Conservation (phyloP, 306 rosid species). For the Quillaja saponaria region DNA sequence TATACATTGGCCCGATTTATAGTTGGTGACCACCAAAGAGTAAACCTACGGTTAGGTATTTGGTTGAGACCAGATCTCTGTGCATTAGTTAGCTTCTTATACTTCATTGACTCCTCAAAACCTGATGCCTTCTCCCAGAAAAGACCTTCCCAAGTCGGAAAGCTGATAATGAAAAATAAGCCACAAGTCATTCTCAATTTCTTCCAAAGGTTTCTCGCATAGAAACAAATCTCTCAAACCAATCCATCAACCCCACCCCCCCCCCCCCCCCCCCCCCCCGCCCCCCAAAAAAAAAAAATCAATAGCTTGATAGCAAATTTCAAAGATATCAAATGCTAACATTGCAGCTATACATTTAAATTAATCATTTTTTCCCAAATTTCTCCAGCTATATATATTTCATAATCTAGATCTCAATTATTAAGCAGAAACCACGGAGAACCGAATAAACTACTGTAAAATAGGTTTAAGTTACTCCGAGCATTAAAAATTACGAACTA, state of each 20-base stretch:
- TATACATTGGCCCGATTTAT: constrained; percentile 97
- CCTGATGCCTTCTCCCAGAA: constrained; percentile 99
- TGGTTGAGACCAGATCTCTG: constrained; percentile 99
- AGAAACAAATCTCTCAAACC: too few species aligned
- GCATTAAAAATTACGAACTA: too few species aligned
- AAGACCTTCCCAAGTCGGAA: constrained; percentile 99
- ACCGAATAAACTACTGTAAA: too few species aligned
- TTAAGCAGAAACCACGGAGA: constrained; percentile 1
- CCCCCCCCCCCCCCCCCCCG: too few species aligned
- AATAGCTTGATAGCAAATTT: background rate
- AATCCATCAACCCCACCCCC: too few species aligned
- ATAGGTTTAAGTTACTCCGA: too few species aligned
- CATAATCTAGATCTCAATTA: background rate
- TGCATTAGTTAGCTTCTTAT: constrained; percentile 96
- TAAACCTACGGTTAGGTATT: constrained; percentile 97
- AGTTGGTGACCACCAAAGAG: constrained; percentile 99
- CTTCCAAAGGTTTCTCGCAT: background rate
- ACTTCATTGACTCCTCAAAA: constrained; percentile 99
- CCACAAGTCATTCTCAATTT: constrained; percentile 14
- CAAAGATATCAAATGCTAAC: too few species aligned
- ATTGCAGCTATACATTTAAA: background rate
- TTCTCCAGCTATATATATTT: too few species aligned
- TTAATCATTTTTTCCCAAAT: background rate
- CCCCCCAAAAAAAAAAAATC: background rate
- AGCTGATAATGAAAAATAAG: constrained; percentile 49